phyloP scores from a whole-genome alignment of 225 moss, liverwort and hornwort genomes.

The Ulota crispa region DNA sequence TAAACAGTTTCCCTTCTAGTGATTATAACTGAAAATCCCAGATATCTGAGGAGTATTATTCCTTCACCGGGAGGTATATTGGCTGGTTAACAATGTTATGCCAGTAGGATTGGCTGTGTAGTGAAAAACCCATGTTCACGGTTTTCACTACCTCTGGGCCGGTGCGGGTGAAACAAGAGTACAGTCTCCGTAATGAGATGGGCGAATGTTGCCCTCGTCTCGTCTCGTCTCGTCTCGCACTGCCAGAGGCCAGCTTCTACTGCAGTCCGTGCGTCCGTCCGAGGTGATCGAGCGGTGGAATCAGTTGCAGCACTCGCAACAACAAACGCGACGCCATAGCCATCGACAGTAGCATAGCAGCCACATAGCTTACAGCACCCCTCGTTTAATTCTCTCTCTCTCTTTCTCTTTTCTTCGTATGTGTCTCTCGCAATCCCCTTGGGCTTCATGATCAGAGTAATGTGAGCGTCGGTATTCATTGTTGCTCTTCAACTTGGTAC shows the following conservation, averaged over 20 bases:
- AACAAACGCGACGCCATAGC: neutral
- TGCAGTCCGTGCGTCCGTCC: neutral
- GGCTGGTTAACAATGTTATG: no score
- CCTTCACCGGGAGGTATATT: no score
- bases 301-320: neutral
- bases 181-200: neutral
- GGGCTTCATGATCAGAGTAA: neutral
- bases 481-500: neutral
- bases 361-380: no score
- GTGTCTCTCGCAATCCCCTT: neutral
- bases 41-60: no score
- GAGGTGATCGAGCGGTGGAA: neutral
- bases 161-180: neutral
- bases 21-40: no score
- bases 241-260: neutral
- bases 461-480: neutral
- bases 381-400: neutral
- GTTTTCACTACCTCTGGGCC: neutral
- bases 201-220: neutral
- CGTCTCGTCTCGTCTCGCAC: neutral
- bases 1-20: no score
- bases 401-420: neutral
- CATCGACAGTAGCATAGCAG: neutral
- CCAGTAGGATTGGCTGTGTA: neutral
- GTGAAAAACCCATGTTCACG: neutral